phyloP scores from a whole-genome alignment of 31 red algal genomes.

The Bonnemaisonia californica region DNA sequence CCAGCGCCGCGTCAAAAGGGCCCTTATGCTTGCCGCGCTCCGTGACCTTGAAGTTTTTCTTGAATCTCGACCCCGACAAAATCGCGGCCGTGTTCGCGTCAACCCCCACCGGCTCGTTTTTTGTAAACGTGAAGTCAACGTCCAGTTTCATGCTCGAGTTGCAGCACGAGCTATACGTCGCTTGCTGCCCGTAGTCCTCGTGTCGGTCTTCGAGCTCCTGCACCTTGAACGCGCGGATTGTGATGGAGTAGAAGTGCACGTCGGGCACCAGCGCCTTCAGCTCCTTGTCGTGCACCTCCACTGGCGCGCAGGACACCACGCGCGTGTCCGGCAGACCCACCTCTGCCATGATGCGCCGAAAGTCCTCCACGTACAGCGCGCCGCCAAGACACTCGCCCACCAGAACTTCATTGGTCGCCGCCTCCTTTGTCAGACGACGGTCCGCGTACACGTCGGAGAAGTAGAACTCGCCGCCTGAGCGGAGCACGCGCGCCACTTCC shows the following conservation, averaged over 20 bases:
- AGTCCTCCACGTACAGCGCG: constrained; percentile 88
- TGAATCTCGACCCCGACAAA: constrained; percentile 57
- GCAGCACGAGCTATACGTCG: constrained; percentile 44
- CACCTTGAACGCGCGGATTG: constrained; percentile 85
- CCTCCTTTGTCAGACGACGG: constrained; percentile 63
- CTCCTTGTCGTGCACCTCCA: constrained; percentile 57
- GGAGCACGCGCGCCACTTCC: constrained; percentile 65
- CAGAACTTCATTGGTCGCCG: constrained; percentile 51
- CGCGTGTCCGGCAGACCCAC: constrained; percentile 83
- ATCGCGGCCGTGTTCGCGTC: constrained; percentile 84
- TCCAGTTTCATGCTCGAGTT: constrained; percentile 55
- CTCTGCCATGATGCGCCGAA: constrained; percentile 54
- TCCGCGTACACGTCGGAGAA: constrained; percentile 94
- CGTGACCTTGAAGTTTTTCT: constrained; percentile 47
- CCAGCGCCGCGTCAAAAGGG: constrained; percentile 12
- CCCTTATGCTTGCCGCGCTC: constrained; percentile 45
- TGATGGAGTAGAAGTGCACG: constrained; percentile 77
- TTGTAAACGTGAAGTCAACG: constrained; percentile 48
- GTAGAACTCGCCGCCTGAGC: constrained; percentile 89
- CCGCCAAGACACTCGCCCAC: constrained; percentile 89
- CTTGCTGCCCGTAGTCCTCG: constrained; percentile 92
- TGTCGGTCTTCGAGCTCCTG: constrained; percentile 47
- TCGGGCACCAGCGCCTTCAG: constrained; percentile 56
- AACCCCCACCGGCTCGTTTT: constrained; percentile 37
- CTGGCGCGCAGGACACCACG: constrained; percentile 58